Base-by-base conservation (phyloP, 2,329 filamentous ascomycete genomes). In the Fusarium pseudoanthophilum region DNA sequence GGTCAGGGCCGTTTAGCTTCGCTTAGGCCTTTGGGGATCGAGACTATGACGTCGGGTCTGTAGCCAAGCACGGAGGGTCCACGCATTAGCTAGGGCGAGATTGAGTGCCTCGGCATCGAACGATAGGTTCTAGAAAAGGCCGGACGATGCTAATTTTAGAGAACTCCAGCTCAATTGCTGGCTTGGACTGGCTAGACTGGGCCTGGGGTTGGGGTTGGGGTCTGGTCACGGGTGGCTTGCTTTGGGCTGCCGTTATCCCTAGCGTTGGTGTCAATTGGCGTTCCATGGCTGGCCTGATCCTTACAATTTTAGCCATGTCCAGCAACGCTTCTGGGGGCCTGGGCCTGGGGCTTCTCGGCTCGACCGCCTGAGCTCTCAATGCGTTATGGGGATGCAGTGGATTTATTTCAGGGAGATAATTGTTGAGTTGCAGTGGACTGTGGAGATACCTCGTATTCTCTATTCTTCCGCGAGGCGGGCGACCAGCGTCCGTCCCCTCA, bases 11-110 rank as follows among this genome's bases (percentile, higher is more conserved):
- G 15, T 20, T 43, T 52, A 51, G 52, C 14, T 14, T 14, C 16
- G n/a, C 32, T 26, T 60, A 20, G n/a, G 24, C n/a, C 20, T 9
- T 40, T 40, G 1, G 15, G 9, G 30, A 30, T 30, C 21, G 48
- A 55, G 51, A 37, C 60, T 57, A 68, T 69, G 64, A 68, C 66
- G 26, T 26, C n/a, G n/a, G n/a, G 65, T 69, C 46, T 63, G n/a
- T 20, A 28, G 56, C 20, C 42, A 63, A 63, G 37, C 42, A 45
- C 7, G 3, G 55, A 53, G 55, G 49, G 32, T 64, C 46, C 36
- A 53, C 45, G 32, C 26, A 48, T 45, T 61, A 64, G 24, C 39
- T 40, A n/a, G 46, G 32, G 20, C n/a, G 21, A 43, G 28, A 53
- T n/a, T 28, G 21, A 36, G 51, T 37, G 15, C 39, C 32, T 57